Evolutionary conservation across 2,329 filamentous ascomycete species (phyloP), one percentile per base, ranked within the genome.

Genomic region (Trichophyton simii): DNA sequence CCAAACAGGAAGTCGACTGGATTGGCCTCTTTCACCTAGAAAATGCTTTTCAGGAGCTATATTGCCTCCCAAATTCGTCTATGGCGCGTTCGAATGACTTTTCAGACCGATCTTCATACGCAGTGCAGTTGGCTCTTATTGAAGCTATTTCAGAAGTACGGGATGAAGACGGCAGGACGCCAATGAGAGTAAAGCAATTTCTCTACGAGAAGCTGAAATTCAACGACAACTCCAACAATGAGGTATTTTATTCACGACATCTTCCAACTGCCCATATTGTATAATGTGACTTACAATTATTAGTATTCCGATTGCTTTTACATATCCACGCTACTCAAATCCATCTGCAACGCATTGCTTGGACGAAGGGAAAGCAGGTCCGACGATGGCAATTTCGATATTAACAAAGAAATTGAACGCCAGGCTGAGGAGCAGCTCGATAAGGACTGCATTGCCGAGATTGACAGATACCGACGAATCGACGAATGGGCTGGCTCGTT

Each of bases 21-120:
- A 83, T 95, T 42, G 92, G 94, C 1, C 78, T 92, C 63, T 86
- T 83, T 60, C 92, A 97, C 72, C 82, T 99, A 2, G 84, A 89
- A 72, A 91, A 87, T 70, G 86, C 88, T 0, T 99, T 95, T 69
- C 86, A 89, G 60, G 86, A 92, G 66, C 84, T 96, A 66, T 97
- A 94, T 71, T 97, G 91, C 75, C 83, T 89, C 60, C 84, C 86
- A 1, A 87, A 85, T 42, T 87, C 87, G 1, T 82, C 83, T 22
- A 92, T 91, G 77, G 90, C 91, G 2, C 82, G 85, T 25, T 88
- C 91, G 0, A 99, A 99, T 68, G 88, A 99, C 72, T 99, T 97
- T 70, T 83, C 84, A 0, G 89, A 97, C 73, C 88, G 91, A 67
- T 86, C 87, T 59, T 83, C 87, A 64, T 99, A 97, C 73, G 81